Evolutionary conservation across 192 early-diverging fungal species (phyloP), one percentile per base, ranked within the genome.

Genomic region (Geosiphon pyriformis): DNA sequence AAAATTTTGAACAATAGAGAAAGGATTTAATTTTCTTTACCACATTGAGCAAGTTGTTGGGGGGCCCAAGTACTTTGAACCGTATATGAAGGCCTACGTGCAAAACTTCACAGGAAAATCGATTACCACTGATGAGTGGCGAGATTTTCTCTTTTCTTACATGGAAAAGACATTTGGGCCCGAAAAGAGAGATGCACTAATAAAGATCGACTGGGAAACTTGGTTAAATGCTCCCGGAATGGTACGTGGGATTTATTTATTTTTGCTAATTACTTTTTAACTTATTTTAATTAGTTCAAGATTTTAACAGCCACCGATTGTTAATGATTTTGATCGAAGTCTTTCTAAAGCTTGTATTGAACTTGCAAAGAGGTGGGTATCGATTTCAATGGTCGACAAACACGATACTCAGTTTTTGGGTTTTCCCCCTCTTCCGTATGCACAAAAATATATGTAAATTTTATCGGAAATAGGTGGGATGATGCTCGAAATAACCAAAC

Each of bases 11-110:
- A 32, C 11, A 33, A 23, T 11, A 34, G 32, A 47, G 76, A 98
- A 98, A 79, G 96, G 95, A 22, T 97, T 90, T 71, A 93, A 93
- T 73, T 75, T 98, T 52, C 80, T 98, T 26, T 96, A 91, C 78
- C 90, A 94, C 70, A 85, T 98, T 37, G 95, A 98, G 73, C 82
- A 88, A 68, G 69, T 87, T 53, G 76, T 98, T 33, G 96, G 96
- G 27, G 95, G 94, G 3, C 70, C 86, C 0, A 74, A 79, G 18
- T 82, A 91, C 31, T 98, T 98, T 80, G 94, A 90, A 69, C 88
- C 89, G 8, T 95, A 88, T 60, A 80, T 91, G 78, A 86, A 83
- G 62, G 81, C 87, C 4, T 85, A 96, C 74, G 88, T 98, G 33
- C 71, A 80, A 57, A 75, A 86, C 48, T 96, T 95, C 78, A 78